A percentile compares a stretch with the other conserved stretches of the same genome.
phyloP scores from a whole-genome alignment of 257 asterid species.

The Mitragyna speciosa region DNA sequence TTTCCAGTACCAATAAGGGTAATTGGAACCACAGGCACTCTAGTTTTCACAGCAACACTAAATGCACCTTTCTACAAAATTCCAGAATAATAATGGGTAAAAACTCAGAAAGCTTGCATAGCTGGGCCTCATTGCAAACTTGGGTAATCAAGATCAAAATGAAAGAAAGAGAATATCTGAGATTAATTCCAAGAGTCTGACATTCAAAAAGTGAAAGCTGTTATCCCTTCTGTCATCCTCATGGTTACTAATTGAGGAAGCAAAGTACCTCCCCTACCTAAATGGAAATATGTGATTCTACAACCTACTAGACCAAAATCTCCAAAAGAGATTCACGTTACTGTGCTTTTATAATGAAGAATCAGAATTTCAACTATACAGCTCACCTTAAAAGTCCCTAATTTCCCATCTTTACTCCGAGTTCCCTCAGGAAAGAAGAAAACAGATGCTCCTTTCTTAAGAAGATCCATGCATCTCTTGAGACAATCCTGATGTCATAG shows the following conservation, averaged over 20 bases:
- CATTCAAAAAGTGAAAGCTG: neutral
- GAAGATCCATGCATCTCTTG: slow-evolving; percentile 71
- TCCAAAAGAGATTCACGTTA: neutral
- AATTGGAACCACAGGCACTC: slow-evolving; percentile 85
- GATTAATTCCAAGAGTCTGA: neutral
- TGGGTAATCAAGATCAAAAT: neutral
- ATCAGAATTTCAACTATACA: neutral
- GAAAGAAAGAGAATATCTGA: too few species aligned
- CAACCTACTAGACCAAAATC: neutral
- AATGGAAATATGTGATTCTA: neutral
- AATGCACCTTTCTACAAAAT: slow-evolving; percentile 88
- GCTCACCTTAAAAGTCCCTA: slow-evolving; percentile 84
- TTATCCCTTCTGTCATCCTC: neutral
- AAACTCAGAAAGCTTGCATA: neutral
- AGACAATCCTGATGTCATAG: slow-evolving; percentile 69
- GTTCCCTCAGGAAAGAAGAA: slow-evolving; percentile 98
- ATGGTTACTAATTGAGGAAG: neutral
- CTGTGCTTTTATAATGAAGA: neutral
- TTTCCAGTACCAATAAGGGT: slow-evolving; percentile 80
- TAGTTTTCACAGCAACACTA: slow-evolving; percentile 78
- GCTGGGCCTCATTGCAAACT: neutral
- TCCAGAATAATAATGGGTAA: slow-evolving; percentile 7
- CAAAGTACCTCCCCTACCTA: neutral
- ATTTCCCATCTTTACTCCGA: slow-evolving; percentile 78
- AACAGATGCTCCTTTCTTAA: slow-evolving; percentile 91